Percentiles rank a stretch among this genome's conserved stretches.
Evolutionary conservation across 2,329 filamentous ascomycete genomes (phyloP).

Genomic region (Sclerotinia trifoliorum): DNA sequence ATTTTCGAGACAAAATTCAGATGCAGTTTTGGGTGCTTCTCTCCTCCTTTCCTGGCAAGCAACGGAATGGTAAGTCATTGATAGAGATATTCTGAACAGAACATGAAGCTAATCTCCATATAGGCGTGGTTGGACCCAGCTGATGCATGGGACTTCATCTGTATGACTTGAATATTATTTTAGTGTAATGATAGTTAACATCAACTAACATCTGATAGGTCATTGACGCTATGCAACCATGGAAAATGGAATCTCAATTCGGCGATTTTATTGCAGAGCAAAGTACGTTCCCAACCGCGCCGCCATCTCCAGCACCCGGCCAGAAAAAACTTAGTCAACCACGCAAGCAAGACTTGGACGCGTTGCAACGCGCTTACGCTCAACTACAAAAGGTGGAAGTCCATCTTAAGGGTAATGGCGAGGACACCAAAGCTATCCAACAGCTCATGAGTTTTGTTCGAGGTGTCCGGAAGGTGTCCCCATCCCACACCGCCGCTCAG

Average conservation of each 20-base stretch:
- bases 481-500: constrained; percentile 69
- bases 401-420: constrained; percentile 66
- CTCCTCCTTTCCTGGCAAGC: constrained; percentile 94
- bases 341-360: constrained; percentile 67
- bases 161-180: constrained; percentile 52
- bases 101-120: constrained; percentile 26
- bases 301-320: constrained; percentile 60
- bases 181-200: constrained; percentile 14
- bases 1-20: constrained; percentile 83
- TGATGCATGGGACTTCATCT: constrained; percentile 88
- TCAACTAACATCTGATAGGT: constrained; percentile 54
- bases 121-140: constrained; percentile 88
- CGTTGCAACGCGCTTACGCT: constrained; percentile 64
- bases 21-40: constrained; percentile 88
- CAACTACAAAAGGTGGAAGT: constrained; percentile 67
- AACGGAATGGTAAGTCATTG: constrained; percentile 77
- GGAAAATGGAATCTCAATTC: constrained; percentile 88
- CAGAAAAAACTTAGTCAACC: constrained; percentile 59
- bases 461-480: constrained; percentile 68
- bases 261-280: constrained; percentile 78
- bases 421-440: constrained; percentile 66
- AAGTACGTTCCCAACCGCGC: constrained; percentile 68
- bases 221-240: constrained; percentile 85
- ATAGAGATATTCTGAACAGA: constrained; percentile 31
- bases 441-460: constrained; percentile 72